Evolutionary conservation across 2,329 filamentous ascomycete genomes (phyloP).

Genomic region (Didymella pinodella): DNA sequence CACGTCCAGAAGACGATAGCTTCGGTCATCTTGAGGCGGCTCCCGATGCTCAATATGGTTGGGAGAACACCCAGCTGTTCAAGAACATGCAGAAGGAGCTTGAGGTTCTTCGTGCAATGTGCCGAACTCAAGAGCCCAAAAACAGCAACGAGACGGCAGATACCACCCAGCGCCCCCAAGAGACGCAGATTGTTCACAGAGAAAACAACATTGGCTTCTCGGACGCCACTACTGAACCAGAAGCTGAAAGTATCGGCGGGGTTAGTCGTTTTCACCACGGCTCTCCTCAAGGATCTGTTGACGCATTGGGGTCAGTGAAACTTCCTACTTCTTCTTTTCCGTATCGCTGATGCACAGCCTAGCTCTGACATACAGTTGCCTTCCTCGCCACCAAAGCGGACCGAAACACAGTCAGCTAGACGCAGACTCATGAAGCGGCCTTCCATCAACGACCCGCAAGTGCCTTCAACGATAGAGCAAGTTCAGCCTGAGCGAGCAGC

Average conservation of each 20-base stretch:
- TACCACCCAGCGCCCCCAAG: constrained; percentile 8
- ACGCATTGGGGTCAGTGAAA: background rate
- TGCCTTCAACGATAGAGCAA: constrained; percentile 8
- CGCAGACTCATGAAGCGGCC: constrained; percentile 30
- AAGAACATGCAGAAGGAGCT: constrained; percentile 17
- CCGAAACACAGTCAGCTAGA: constrained; percentile 25
- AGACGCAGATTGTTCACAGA: constrained; percentile 3
- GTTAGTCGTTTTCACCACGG: background rate
- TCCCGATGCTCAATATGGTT: background rate
- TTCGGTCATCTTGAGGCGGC: background rate
- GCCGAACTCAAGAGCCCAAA: constrained; percentile 5
- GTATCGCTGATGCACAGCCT: constrained; percentile 13
- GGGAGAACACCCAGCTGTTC: constrained; percentile 18
- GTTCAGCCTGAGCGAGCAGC: background rate
- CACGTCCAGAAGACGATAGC: constrained; percentile 17
- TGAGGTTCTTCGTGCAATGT: constrained; percentile 16
- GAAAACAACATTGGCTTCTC: constrained; percentile 5
- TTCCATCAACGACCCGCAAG: constrained; percentile 30
- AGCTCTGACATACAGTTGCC: constrained; percentile 1
- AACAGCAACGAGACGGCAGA: constrained; percentile 3
- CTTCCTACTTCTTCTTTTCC: background rate
- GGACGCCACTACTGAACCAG: constrained; percentile 14
- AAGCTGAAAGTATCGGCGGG: constrained; percentile 1
- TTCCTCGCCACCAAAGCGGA: constrained; percentile 15
- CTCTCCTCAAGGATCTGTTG: background rate